Evolutionary conservation across 1,284 basidiomycete species (phyloP).

Genomic region (Microbotryum saponariae): DNA sequence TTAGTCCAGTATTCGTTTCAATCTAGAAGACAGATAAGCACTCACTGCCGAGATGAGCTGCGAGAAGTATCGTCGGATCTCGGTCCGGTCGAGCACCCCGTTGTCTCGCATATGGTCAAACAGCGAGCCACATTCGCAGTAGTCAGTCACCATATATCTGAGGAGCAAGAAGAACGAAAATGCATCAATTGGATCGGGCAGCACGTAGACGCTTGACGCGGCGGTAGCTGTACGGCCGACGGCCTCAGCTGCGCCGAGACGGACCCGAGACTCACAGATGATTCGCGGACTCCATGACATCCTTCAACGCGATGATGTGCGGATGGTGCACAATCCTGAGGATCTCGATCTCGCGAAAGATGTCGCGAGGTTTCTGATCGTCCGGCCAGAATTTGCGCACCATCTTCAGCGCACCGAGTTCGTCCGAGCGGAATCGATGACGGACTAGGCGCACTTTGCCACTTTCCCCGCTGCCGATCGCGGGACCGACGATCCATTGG

Average conservation of each 20-base stretch:
- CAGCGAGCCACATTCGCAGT: slow-evolving; percentile 41
- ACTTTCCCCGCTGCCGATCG: too few species aligned
- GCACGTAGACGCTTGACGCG: too few species aligned
- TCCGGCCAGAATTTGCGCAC: slow-evolving; percentile 38
- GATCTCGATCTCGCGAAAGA: slow-evolving; percentile 40
- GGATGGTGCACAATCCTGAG: slow-evolving; percentile 43
- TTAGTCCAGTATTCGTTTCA: too few species aligned
- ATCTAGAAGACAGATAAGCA: slow-evolving; percentile 7
- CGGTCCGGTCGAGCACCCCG: slow-evolving; percentile 31
- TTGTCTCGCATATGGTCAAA: slow-evolving; percentile 41
- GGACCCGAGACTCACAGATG: slow-evolving; percentile 30
- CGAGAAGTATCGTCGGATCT: slow-evolving; percentile 38
- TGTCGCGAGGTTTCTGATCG: slow-evolving; percentile 24
- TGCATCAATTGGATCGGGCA: neutral
- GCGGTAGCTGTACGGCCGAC: neutral
- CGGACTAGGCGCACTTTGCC: too few species aligned
- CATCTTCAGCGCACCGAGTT: slow-evolving; percentile 41
- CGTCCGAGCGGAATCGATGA: slow-evolving; percentile 20
- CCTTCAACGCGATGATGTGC: slow-evolving; percentile 40
- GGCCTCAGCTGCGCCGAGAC: neutral
- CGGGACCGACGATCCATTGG: too few species aligned
- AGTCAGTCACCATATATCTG: slow-evolving; percentile 41
- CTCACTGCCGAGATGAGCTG: slow-evolving; percentile 42
- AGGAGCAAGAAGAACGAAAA: neutral
- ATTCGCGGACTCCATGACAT: slow-evolving; percentile 41